Evolutionary conservation across 208 protist genomes (phyloP).

Genomic region (Trypanosoma vivax): DNA sequence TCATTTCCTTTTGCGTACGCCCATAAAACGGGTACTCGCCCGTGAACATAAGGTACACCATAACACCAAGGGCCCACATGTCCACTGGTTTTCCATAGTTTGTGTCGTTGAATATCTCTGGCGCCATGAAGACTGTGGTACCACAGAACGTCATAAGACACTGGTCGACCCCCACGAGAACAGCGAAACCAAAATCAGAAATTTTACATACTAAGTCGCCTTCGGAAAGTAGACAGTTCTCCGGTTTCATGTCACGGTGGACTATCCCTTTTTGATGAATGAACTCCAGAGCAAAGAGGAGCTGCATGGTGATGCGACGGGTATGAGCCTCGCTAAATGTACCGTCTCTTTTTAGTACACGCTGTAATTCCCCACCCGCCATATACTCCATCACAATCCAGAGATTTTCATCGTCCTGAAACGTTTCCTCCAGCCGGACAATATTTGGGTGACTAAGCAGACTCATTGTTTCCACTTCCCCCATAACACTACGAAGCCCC

Average conservation of each 20-base stretch:
- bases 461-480: slow-evolving; percentile 89
- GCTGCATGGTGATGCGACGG: slow-evolving; percentile 64
- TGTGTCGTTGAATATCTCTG: slow-evolving; percentile 77
- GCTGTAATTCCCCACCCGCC: slow-evolving; percentile 64
- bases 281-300: slow-evolving; percentile 85
- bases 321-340: slow-evolving; percentile 38
- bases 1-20: slow-evolving; percentile 25
- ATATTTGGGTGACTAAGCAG: slow-evolving; percentile 88
- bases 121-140: slow-evolving; percentile 86
- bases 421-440: slow-evolving; percentile 84
- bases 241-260: slow-evolving; percentile 90
- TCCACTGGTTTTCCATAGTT: slow-evolving; percentile 88
- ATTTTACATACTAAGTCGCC: slow-evolving; percentile 76
- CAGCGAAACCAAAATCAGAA: slow-evolving; percentile 88
- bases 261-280: slow-evolving; percentile 88
- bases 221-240: slow-evolving; percentile 79
- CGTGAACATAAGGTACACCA: slow-evolving; percentile 79
- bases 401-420: slow-evolving; percentile 56
- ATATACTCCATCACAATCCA: slow-evolving; percentile 93
- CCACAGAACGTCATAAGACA: slow-evolving; percentile 81
- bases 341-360: slow-evolving; percentile 28
- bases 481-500: slow-evolving; percentile 67
- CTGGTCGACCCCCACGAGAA: slow-evolving; percentile 71
- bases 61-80: slow-evolving; percentile 89
- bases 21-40: slow-evolving; percentile 79